These are phyloP conservation scores for Toxicodendron radicans DNA, from an alignment of 345 rosid genomes.

Conservation along the genomic window DNA sequence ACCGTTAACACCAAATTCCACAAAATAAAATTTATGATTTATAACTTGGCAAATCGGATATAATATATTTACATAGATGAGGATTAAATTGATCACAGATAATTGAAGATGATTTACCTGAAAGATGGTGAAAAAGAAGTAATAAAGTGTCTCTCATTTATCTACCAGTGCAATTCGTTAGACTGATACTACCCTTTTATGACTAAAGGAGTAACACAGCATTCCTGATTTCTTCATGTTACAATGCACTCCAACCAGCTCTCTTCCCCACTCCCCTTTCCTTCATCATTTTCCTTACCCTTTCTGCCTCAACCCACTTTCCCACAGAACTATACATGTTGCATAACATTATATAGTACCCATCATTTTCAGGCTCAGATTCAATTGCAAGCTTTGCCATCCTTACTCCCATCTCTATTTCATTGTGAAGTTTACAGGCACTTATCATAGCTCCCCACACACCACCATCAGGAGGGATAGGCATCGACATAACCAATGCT, in stretches of 20 bases:
- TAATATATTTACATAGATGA: no score
- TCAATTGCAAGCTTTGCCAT: conserved; percentile 57
- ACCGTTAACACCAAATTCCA: not conserved
- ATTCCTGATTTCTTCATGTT: not conserved
- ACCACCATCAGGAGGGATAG: conserved; percentile 56
- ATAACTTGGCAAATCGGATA: no score
- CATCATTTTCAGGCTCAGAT: conserved; percentile 58
- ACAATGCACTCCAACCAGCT: conserved; percentile 57
- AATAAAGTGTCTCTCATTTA: no score
- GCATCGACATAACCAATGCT: conserved; percentile 57
- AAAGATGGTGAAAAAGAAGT: no score
- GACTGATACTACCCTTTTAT: no score
- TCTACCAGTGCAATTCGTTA: no score
- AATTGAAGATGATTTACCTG: no score
- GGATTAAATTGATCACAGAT: no score
- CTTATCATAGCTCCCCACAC: conserved; percentile 68
- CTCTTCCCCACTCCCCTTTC: conserved; percentile 49
- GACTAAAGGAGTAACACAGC: no score
- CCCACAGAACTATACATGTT: conserved; percentile 67
- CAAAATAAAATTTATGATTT: no score
- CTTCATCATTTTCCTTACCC: conserved; percentile 52
- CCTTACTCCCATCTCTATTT: conserved; percentile 55
- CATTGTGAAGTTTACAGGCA: conserved; percentile 51
- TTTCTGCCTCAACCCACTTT: conserved; percentile 58
- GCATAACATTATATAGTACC: conserved; percentile 56